Evolutionary conservation across 495 filamentous ascomycete species (phyloP), one percentile per base, ranked within the genome.

Genomic region (Glonium stellatum): DNA sequence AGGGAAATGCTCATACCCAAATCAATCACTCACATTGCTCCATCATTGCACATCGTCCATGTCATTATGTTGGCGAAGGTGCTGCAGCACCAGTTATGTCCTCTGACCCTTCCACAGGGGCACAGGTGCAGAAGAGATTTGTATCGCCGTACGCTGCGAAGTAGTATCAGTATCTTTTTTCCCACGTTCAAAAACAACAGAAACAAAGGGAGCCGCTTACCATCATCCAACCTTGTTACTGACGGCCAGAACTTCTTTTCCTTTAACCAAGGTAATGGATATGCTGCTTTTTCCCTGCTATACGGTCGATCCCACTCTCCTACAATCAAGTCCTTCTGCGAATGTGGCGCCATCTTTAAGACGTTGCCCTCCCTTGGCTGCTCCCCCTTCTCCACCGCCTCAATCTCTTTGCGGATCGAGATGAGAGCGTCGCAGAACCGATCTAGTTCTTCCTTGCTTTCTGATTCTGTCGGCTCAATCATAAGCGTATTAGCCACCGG

Each of bases 181-280:
- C 2, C 19, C n/a, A n/a, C n/a, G n/a, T n/a, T n/a, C n/a, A n/a
- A n/a, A 34, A 18, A 3, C 8, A 2, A 55, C 5, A n/a, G 21
- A 42, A n/a, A n/a, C n/a, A n/a, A 25, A 23, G 13, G 23, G 31
- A 18, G 8, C 19, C 39, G 66, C 69, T 71, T 47, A 72, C 90
- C 82, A 79, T 98, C 95, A 75, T 98, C 87, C 34, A 97, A 78
- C 68, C 93, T 80, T 8, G 88, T 89, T 36, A 97, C 90, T 36
- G 79, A 87, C 0, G 93, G 92, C 93, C 93, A 98, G 77, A 97
- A 97, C 79, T 98, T 98, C 85, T 95, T 96, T 82, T 95, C 89
- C 75, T 82, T 82, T 62, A 97, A 73, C 78, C 83, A 97, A 2
- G 84, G 77, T 65, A 96, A 70, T 19, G 93, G 93, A 71, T 96